Percentiles rank a stretch among this genome's conserved stretches.
Evolutionary conservation across 2,329 filamentous ascomycete species (phyloP).

Genomic region (Fusarium torulosum): DNA sequence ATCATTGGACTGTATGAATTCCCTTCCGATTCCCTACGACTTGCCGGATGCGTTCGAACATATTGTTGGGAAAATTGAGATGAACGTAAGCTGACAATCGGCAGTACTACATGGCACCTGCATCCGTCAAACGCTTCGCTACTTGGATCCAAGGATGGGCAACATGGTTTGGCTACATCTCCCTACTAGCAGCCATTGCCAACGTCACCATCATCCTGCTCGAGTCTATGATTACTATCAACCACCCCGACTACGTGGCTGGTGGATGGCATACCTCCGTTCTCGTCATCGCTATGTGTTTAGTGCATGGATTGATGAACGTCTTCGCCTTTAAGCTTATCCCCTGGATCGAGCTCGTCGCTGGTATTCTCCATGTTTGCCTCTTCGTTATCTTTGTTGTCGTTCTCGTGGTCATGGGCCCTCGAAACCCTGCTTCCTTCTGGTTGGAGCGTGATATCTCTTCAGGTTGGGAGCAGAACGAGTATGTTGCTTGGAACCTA

Average conservation of each 20-base stretch:
- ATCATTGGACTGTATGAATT: conserved; percentile 38
- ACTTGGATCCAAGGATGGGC: conserved; percentile 46
- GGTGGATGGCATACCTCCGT: conserved; percentile 45
- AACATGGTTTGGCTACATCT: conserved; percentile 46
- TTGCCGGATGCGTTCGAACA: accelerated
- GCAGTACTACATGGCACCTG: conserved; percentile 39
- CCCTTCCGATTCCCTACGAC: too few species aligned
- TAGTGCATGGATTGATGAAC: conserved; percentile 42
- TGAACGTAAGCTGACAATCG: background rate
- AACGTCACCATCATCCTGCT: conserved; percentile 47
- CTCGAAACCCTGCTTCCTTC: conserved; percentile 39
- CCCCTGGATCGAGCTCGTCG: conserved; percentile 44
- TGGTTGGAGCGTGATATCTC: conserved; percentile 40
- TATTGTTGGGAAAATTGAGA: background rate
- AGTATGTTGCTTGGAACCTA: conserved; percentile 44
- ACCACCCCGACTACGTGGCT: conserved; percentile 39
- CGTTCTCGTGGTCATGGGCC: conserved; percentile 44
- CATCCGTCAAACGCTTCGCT: conserved; percentile 36
- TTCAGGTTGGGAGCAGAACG: conserved; percentile 43
- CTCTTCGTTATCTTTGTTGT: conserved; percentile 45
- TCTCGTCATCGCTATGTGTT: conserved; percentile 45
- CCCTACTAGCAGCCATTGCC: conserved; percentile 43
- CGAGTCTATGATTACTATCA: conserved; percentile 46
- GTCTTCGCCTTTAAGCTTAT: conserved; percentile 42
- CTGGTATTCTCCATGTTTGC: conserved; percentile 43